These are phyloP conservation scores for Vitis hybrid DNA, from an alignment of 177 flowering plant species.

Conservation along the genomic window DNA sequence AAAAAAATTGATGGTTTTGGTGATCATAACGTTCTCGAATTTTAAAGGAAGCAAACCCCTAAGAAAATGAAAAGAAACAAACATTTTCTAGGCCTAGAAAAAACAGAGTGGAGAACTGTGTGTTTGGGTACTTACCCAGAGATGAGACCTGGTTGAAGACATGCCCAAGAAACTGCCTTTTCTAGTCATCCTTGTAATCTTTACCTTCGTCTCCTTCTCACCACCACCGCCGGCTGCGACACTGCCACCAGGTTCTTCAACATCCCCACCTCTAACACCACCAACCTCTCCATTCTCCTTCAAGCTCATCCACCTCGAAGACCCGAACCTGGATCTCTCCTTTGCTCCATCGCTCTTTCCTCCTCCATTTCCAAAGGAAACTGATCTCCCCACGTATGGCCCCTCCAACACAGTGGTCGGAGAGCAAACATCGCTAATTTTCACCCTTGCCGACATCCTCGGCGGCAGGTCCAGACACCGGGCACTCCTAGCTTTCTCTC, in stretches of 20 bases:
- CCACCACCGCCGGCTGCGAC: slow-evolving; percentile 1
- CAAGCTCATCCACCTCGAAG: slow-evolving; percentile 28
- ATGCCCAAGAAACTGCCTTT: slow-evolving; percentile 26
- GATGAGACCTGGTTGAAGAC: slow-evolving; percentile 27
- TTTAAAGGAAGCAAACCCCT: too few relatives aligned
- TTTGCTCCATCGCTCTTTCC: slow-evolving; percentile 4
- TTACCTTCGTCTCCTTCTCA: slow-evolving; percentile 23
- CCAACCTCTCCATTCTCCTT: slow-evolving; percentile 18
- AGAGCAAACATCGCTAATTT: slow-evolving; percentile 29
- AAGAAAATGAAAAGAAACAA: too few relatives aligned
- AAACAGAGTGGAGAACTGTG: background rate
- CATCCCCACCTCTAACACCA: slow-evolving; percentile 21
- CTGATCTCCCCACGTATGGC: slow-evolving; percentile 34
- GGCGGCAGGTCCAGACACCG: slow-evolving; percentile 73
- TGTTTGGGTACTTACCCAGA: slow-evolving; percentile 34
- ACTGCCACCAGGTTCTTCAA: background rate
- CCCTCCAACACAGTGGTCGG: slow-evolving; percentile 64
- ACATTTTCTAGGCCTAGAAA: too few relatives aligned
- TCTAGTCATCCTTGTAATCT: slow-evolving; percentile 39
- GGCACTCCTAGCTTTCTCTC: slow-evolving; percentile 11
- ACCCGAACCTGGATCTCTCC: slow-evolving; percentile 24
- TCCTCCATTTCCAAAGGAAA: slow-evolving; percentile 19
- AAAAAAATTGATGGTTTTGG: too few relatives aligned
- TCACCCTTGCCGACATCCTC: slow-evolving; percentile 30
- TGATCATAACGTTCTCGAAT: too few relatives aligned